A percentile compares a stretch with the other conserved stretches of the same genome.
Conservation (phyloP, 129 eudicot genomes). For the Artemisia tridentata region DNA sequence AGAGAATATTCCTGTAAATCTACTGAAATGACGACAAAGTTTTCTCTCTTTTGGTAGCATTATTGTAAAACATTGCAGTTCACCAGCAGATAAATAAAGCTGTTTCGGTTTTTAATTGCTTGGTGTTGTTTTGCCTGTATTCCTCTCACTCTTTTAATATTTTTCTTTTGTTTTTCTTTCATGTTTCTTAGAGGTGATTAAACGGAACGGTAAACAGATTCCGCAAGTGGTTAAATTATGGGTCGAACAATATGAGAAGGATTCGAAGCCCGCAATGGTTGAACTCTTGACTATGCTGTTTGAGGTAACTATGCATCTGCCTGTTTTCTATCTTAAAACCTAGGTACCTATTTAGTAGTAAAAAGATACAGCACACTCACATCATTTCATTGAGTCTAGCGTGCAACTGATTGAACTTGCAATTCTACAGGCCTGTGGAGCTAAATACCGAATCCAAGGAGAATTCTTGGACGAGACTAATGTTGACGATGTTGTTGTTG, state of each 20-base stretch:
- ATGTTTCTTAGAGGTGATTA: conserved; percentile 56
- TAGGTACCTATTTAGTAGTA: not conserved
- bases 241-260: conserved; percentile 83
- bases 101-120: not conserved
- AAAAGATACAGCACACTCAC: not conserved
- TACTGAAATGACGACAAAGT: no score
- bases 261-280: conserved; percentile 74
- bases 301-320: conserved; percentile 55
- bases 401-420: conserved; percentile 21
- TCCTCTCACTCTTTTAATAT: not conserved
- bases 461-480: conserved; percentile 77
- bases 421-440: conserved; percentile 77
- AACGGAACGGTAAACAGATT: conserved; percentile 66
- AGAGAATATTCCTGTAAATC: not conserved
- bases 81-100: not conserved
- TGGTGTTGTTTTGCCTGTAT: not conserved
- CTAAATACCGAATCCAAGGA: conserved; percentile 60
- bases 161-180: not conserved
- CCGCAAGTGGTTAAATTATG: conserved; percentile 71
- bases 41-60: no score
- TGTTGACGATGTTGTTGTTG: conserved; percentile 92
- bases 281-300: conserved; percentile 79
- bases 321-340: not conserved
- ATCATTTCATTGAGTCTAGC: conserved; percentile 14
- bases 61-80: not conserved